Conservation (phyloP, 345 rosid genomes). For the Trapa bicornis region DNA sequence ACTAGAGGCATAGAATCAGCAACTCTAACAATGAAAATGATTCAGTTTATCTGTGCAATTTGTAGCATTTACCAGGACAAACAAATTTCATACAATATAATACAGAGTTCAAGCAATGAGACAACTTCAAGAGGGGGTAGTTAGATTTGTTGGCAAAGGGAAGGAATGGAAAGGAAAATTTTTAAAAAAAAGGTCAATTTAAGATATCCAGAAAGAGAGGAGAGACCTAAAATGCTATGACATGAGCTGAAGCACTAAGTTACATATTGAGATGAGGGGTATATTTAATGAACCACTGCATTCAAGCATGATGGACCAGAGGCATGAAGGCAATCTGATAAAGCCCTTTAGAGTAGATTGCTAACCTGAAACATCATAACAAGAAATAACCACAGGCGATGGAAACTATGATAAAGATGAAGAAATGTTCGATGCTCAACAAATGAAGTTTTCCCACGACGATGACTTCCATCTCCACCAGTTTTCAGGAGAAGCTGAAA, state of each 20-base stretch:
- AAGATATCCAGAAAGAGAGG: neutral
- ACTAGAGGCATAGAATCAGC: neutral
- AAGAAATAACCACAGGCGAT: slow-evolving; percentile 95
- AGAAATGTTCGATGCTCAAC: slow-evolving; percentile 93
- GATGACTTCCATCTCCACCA: slow-evolving; percentile 54
- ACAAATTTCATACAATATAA: neutral
- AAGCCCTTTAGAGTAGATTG: neutral
- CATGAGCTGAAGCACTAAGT: neutral
- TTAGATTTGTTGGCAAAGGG: neutral
- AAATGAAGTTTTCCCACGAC: slow-evolving; percentile 82
- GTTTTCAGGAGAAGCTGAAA: slow-evolving; percentile 54
- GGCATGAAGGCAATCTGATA: neutral
- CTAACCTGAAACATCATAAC: slow-evolving; percentile 97
- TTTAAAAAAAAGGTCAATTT: neutral
- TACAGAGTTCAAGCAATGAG: neutral
- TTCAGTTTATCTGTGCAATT: neutral
- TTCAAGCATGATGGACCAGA: neutral
- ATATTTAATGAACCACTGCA: neutral
- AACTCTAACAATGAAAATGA: neutral
- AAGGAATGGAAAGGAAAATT: neutral
- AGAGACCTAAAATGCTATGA: neutral
- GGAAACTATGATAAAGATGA: slow-evolving; percentile 96
- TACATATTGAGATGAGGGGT: neutral
- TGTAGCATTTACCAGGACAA: neutral
- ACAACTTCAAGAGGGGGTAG: neutral